Conservation (phyloP, 2,329 filamentous ascomycete species). For the Fusarium citri region DNA sequence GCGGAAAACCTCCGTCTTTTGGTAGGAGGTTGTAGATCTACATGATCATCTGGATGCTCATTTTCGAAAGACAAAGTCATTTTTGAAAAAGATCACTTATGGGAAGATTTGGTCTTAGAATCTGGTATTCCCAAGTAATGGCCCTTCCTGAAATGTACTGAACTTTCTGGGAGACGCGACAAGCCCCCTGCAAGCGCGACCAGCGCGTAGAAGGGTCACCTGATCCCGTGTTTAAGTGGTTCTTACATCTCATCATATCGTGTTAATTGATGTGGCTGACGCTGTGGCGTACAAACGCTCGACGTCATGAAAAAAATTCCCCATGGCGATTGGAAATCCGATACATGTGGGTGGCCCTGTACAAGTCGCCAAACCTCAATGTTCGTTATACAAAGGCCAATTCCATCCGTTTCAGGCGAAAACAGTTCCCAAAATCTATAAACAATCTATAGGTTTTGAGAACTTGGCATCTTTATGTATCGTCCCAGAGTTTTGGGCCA, state of each 20-base stretch:
- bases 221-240: slow-evolving; percentile 50
- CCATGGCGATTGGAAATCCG: slow-evolving; percentile 42
- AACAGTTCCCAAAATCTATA: background rate
- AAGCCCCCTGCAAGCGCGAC: slow-evolving; percentile 47
- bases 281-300: slow-evolving; percentile 27
- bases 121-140: background rate
- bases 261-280: slow-evolving; percentile 31
- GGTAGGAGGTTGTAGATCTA: slow-evolving; percentile 55
- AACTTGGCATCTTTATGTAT: slow-evolving; percentile 52
- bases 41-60: slow-evolving; percentile 54
- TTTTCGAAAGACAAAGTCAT: slow-evolving; percentile 42
- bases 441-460: background rate
- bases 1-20: slow-evolving; percentile 59
- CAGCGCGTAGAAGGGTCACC: slow-evolving; percentile 55
- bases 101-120: background rate
- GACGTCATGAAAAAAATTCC: slow-evolving; percentile 48
- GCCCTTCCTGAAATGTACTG: slow-evolving; percentile 13
- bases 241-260: background rate
- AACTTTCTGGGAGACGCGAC: slow-evolving; percentile 54
- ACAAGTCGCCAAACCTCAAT: slow-evolving; percentile 24
- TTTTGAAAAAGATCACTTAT: background rate
- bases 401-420: slow-evolving; percentile 5
- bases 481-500: slow-evolving; percentile 51
- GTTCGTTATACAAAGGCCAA: slow-evolving; percentile 25
- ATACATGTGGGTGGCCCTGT: slow-evolving; percentile 40